phyloP scores from a whole-genome alignment of 495 filamentous ascomycete species.

The Neurospora tetraspora region DNA sequence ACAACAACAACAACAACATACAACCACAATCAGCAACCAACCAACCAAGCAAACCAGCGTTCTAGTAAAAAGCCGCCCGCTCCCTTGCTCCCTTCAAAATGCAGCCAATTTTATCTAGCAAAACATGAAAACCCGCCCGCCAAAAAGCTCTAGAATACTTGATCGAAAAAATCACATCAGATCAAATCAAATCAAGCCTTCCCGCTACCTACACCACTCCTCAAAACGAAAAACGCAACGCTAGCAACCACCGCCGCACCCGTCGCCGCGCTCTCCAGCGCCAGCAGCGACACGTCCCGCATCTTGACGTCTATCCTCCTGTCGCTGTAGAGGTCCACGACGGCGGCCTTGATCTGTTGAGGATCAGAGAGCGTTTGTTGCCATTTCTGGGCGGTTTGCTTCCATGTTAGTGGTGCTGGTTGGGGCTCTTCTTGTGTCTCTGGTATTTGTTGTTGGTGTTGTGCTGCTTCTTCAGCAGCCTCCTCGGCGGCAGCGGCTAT shows the following conservation, averaged over 20 bases:
- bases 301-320: constrained; percentile 55
- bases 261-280: constrained; percentile 60
- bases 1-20: neutral
- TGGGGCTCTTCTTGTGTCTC: constrained; percentile 13
- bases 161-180: too few species aligned
- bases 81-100: neutral
- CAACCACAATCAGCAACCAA: neutral
- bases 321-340: constrained; percentile 59
- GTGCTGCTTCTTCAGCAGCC: neutral
- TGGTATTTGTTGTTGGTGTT: neutral
- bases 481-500: neutral
- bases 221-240: constrained; percentile 47
- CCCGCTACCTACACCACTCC: constrained; percentile 11
- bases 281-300: constrained; percentile 61
- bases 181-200: neutral
- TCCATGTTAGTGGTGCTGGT: neutral
- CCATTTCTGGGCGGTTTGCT: constrained; percentile 34
- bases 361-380: constrained; percentile 38
- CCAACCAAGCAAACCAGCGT: neutral
- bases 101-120: neutral
- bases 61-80: neutral
- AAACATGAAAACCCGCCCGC: too few species aligned
- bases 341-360: constrained; percentile 16
- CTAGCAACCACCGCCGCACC: constrained; percentile 56
- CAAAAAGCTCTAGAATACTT: too few species aligned